These are phyloP conservation scores for Flaveria floridana DNA, from an alignment of 140 eudicot species.

Conservation along the genomic window DNA sequence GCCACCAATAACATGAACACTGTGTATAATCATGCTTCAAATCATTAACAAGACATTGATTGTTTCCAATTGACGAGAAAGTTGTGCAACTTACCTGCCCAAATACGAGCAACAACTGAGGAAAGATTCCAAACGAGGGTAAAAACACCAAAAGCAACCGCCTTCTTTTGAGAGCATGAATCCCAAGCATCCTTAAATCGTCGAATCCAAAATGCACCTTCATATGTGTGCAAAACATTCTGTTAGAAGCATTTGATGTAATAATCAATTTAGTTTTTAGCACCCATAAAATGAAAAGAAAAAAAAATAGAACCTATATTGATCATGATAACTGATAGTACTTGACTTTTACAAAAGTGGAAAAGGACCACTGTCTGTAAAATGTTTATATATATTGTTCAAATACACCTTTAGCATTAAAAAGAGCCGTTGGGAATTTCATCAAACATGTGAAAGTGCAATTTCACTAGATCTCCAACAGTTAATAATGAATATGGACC, in stretches of 20 bases:
- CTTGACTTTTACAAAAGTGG: slow-evolving; percentile 17
- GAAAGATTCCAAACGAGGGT: slow-evolving; percentile 77
- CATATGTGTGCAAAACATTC: neutral
- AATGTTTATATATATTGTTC: neutral
- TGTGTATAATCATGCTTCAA: slow-evolving; percentile 35
- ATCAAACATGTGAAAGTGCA: slow-evolving; percentile 25
- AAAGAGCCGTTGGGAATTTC: slow-evolving; percentile 39
- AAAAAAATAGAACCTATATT: neutral
- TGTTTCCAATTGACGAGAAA: neutral
- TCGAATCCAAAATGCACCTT: slow-evolving; percentile 78
- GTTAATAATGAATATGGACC: slow-evolving; percentile 29
- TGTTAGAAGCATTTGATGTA: slow-evolving; percentile 4
- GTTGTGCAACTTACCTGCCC: slow-evolving; percentile 63
- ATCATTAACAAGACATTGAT: neutral
- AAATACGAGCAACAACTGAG: slow-evolving; percentile 62
- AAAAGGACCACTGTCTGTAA: slow-evolving; percentile 4
- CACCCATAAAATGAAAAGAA: neutral
- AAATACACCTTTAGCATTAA: slow-evolving; percentile 20
- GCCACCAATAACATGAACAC: slow-evolving; percentile 88
- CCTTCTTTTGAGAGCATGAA: slow-evolving; percentile 81
- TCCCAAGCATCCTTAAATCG: slow-evolving; percentile 82
- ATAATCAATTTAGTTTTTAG: neutral
- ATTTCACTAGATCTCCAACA: slow-evolving; percentile 31
- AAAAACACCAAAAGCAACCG: slow-evolving; percentile 64
- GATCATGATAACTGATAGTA: neutral